phyloP scores from a whole-genome alignment of 1,284 basidiomycete species.

The Puccinia hordei region DNA sequence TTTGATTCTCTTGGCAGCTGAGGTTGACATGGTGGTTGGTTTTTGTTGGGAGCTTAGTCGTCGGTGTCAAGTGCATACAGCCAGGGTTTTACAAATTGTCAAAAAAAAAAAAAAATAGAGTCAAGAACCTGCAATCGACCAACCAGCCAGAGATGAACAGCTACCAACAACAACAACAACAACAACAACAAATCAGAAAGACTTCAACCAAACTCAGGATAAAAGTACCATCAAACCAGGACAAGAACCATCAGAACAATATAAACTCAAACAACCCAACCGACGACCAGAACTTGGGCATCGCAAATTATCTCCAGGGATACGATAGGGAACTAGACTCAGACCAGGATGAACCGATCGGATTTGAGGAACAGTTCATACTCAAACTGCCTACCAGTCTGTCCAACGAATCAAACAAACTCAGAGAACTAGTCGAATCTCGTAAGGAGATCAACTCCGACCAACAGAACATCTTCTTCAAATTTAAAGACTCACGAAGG shows the following conservation, averaged over 20 bases:
- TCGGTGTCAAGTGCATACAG: too few species aligned
- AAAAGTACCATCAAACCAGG: constrained; percentile 9
- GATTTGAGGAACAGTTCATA: constrained; percentile 97
- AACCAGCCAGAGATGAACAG: neutral
- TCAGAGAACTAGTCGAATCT: constrained; percentile 72
- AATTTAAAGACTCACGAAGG: constrained; percentile 94
- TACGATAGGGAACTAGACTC: constrained; percentile 95
- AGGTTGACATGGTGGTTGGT: too few species aligned
- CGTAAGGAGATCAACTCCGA: constrained; percentile 68
- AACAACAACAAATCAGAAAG: too few species aligned
- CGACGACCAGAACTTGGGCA: neutral
- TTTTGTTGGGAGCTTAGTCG: too few species aligned
- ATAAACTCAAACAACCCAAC: neutral
- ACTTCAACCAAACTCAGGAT: constrained; percentile 1
- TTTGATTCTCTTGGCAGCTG: too few species aligned
- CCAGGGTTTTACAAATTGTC: too few species aligned
- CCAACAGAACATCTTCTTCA: constrained; percentile 88
- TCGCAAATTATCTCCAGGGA: constrained; percentile 39
- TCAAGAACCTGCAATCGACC: neutral
- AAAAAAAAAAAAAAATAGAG: too few species aligned
- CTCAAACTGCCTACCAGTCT: constrained; percentile 83
- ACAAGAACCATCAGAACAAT: constrained; percentile 6
- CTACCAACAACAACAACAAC: too few species aligned
- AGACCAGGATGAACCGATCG: constrained; percentile 80
- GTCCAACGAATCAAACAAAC: constrained; percentile 62